Conservation (phyloP, 495 filamentous ascomycete species). For the Penicillium nucicola region DNA sequence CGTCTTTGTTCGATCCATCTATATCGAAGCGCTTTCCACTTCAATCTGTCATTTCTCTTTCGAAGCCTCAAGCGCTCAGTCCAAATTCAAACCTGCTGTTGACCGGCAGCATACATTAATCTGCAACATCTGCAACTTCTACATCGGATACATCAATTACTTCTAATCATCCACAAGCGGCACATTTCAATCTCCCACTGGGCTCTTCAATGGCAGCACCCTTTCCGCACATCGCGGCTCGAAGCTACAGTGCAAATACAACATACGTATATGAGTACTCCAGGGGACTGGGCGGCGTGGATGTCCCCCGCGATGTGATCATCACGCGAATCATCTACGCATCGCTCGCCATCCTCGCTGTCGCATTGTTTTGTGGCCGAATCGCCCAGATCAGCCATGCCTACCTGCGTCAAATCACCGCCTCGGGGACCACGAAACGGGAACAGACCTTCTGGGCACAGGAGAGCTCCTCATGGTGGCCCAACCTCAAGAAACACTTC, state of each 20-base stretch:
- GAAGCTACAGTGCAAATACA: slow-evolving; percentile 33
- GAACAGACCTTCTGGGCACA: slow-evolving; percentile 60
- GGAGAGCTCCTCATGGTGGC: slow-evolving; percentile 65
- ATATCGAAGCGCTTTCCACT: neutral
- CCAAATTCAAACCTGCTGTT: neutral
- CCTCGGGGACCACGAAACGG: slow-evolving; percentile 46
- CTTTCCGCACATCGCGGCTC: slow-evolving; percentile 25
- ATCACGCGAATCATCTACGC: slow-evolving; percentile 42
- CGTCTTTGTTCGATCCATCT: slow-evolving; percentile 1
- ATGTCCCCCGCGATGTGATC: slow-evolving; percentile 42
- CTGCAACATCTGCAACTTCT: no score
- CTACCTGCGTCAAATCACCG: slow-evolving; percentile 69
- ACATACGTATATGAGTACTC: slow-evolving; percentile 47
- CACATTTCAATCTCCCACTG: slow-evolving; percentile 7
- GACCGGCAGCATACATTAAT: neutral
- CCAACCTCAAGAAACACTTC: slow-evolving; percentile 73
- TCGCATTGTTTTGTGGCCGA: slow-evolving; percentile 54
- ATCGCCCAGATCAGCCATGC: slow-evolving; percentile 60
- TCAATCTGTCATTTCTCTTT: neutral
- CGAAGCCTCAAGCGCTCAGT: neutral
- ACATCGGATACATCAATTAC: no score
- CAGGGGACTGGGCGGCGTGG: slow-evolving; percentile 39
- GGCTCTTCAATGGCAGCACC: slow-evolving; percentile 35
- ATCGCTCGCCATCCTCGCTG: slow-evolving; percentile 46
- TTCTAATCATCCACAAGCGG: no score